Conservation (phyloP, 2,329 filamentous ascomycete species). For the Reticulascus tulasneorum region DNA sequence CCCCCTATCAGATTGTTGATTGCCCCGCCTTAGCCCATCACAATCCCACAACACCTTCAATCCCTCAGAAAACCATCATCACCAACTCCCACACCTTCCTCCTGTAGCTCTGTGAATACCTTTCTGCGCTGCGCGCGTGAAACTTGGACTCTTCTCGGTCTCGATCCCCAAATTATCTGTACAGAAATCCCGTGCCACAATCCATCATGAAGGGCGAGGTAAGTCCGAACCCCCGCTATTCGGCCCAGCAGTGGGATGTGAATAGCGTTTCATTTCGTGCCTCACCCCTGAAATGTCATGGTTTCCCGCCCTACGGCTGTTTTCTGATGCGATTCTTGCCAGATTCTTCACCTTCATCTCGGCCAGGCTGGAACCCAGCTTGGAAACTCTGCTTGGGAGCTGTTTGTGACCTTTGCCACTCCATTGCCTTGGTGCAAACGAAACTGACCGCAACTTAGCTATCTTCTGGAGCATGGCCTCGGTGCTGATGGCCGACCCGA, state of each 20-base stretch:
- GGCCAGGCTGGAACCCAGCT: conserved; percentile 71
- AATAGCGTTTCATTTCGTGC: conserved; percentile 6
- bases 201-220: conserved; percentile 56
- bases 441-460: conserved; percentile 41
- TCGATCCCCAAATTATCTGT: conserved; percentile 16
- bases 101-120: conserved; percentile 22
- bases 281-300: conserved; percentile 8
- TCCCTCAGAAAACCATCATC: conserved; percentile 30
- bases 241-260: conserved; percentile 4
- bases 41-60: conserved; percentile 21
- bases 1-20: too few relatives aligned
- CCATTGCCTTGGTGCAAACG: conserved; percentile 7
- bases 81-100: conserved; percentile 20
- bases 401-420: conserved; percentile 47
- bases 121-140: conserved; percentile 30
- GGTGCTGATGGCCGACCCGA: conserved; percentile 61
- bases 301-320: too few relatives aligned
- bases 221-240: conserved; percentile 20
- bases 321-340: conserved; percentile 6
- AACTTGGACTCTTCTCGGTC: conserved; percentile 19
- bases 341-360: conserved; percentile 62
- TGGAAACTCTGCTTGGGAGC: conserved; percentile 72
- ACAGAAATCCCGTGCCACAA: conserved; percentile 14
- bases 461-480: conserved; percentile 70
- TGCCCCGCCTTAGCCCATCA: conserved; percentile 24